Evolutionary conservation across 2,329 filamentous ascomycete species (phyloP).

Genomic region (Neonectria neomacrospora): DNA sequence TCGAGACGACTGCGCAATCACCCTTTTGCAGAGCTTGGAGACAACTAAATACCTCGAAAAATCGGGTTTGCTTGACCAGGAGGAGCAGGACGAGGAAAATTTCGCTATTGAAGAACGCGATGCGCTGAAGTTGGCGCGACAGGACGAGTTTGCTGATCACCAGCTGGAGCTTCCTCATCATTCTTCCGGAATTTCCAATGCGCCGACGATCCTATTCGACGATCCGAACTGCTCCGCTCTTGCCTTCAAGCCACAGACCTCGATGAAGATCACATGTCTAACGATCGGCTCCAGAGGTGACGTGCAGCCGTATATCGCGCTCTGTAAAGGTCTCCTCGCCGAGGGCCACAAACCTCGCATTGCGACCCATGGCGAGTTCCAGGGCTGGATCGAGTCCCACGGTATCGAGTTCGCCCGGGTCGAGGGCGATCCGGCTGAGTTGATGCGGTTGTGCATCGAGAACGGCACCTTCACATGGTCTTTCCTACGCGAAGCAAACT

Average conservation of each 20-base stretch:
- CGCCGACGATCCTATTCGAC: constrained; percentile 86
- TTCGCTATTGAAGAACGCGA: constrained; percentile 83
- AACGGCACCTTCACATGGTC: constrained; percentile 96
- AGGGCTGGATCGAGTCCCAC: constrained; percentile 88
- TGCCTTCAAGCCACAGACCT: constrained; percentile 85
- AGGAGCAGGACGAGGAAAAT: constrained; percentile 77
- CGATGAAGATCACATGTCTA: constrained; percentile 88
- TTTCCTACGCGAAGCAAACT: constrained; percentile 87
- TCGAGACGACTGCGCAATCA: constrained; percentile 90
- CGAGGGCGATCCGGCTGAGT: constrained; percentile 89
- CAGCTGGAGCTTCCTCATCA: constrained; percentile 62
- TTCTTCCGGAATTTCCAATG: constrained; percentile 61
- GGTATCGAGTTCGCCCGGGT: constrained; percentile 93
- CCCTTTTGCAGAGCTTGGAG: constrained; percentile 80
- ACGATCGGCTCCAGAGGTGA: constrained; percentile 97
- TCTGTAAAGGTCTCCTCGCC: constrained; percentile 88
- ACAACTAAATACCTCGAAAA: constrained; percentile 76
- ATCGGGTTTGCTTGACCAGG: constrained; percentile 72
- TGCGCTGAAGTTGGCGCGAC: constrained; percentile 79
- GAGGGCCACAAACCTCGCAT: constrained; percentile 90
- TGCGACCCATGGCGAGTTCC: constrained; percentile 92
- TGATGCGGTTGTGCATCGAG: constrained; percentile 96
- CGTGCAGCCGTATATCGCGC: constrained; percentile 95
- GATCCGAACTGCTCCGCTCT: constrained; percentile 88
- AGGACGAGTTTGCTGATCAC: constrained; percentile 62